Evolutionary conservation across 805 yeast species (phyloP), one percentile per base, ranked within the genome.

Genomic region (Ogataea naganishii): DNA sequence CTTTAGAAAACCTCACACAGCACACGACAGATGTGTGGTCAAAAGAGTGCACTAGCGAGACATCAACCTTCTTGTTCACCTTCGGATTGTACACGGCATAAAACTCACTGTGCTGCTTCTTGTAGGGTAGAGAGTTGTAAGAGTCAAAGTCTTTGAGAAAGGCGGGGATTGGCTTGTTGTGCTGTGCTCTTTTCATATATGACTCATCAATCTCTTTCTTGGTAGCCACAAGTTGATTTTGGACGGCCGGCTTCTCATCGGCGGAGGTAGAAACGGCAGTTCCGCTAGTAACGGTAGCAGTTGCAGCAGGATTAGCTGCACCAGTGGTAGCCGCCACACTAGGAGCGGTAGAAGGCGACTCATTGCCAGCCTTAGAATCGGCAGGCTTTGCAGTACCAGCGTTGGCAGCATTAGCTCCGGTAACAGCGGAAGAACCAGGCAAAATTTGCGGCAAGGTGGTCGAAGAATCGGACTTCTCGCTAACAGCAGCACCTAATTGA

Each of bases 11-110:
- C 38, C 94, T 71, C 35, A 89, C 97, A 58, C 97, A 89, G 64
- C 97, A 92, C 29, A 89, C 97, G 26, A 89, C 97, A 2, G 95
- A 81, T 11, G 86, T 72, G 62, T 92, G 97, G 51, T 83, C 94
- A 44, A 89, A 72, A 10, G 95, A 80, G 51, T 82, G 92, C 43
- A 86, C 83, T 39, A 89, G 67, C 29, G 86, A 92, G 29, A 89
- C 88, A 49, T 89, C 96, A 35, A 84, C 70, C 24, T 64, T 59
- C 39, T 73, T 72, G 29, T 81, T 78, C 40, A 85, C 73, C 17
- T 85, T 82, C 23, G 95, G 95, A 60, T 89, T 92, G 64, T 81
- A 89, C 41, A 92, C 70, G 10, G 84, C 81, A 56, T 82, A 84
- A 62, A 84, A 89, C 50, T 84, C 96, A 33, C 72, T 74, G 36